Conservation (phyloP, 306 rosid genomes). For the Fragaria iinumae region DNA sequence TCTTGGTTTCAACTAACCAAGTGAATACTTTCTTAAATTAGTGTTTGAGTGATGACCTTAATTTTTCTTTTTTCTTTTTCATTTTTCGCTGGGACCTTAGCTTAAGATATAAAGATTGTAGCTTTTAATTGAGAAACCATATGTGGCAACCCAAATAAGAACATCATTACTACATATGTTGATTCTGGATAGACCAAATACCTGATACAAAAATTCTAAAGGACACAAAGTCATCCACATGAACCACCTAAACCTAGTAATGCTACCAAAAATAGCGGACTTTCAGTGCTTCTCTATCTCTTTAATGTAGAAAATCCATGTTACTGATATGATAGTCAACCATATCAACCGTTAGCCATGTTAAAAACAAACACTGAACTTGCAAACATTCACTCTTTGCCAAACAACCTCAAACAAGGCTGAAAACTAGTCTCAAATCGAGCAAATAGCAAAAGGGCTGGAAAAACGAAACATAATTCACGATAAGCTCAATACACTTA, state of each 20-base stretch:
- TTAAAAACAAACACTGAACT: conserved; percentile 4
- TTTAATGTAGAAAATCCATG: background rate
- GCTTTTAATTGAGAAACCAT: background rate
- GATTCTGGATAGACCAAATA: background rate
- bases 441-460: background rate
- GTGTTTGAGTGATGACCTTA: background rate
- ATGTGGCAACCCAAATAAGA: background rate
- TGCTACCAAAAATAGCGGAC: background rate
- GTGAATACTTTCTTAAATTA: background rate
- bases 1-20: background rate
- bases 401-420: background rate
- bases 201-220: background rate
- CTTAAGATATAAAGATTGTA: background rate
- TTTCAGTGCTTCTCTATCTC: background rate
- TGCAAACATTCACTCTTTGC: background rate
- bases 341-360: background rate
- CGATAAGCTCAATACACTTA: background rate
- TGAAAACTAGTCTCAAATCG: background rate
- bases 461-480: background rate
- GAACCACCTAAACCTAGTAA: background rate
- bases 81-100: background rate
- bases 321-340: background rate
- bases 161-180: background rate
- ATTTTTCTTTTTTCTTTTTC: background rate
- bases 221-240: background rate